These are phyloP conservation scores for Carex scoparia DNA, from an alignment of 176 grass and related monocot genomes.

Conservation along the genomic window DNA sequence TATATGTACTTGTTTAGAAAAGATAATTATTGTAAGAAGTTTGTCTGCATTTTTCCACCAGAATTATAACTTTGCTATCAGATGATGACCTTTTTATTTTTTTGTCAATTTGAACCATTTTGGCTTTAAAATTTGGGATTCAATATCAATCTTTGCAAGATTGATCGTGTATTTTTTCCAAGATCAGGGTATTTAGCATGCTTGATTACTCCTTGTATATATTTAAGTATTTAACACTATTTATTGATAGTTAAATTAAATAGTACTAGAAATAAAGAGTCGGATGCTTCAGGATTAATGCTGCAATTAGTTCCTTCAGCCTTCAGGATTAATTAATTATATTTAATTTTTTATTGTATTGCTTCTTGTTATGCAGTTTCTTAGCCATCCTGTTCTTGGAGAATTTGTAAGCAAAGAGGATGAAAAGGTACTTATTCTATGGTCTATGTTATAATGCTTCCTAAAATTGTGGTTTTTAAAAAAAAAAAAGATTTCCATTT, in stretches of 20 bases:
- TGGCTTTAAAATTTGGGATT: neutral
- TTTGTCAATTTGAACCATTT: slow-evolving; percentile 14
- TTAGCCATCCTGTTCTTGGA: slow-evolving; percentile 85
- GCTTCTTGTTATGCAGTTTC: slow-evolving; percentile 43
- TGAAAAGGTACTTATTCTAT: slow-evolving; percentile 59
- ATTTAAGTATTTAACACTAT: neutral
- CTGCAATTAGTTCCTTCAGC: neutral
- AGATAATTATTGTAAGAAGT: neutral
- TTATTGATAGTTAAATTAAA: neutral
- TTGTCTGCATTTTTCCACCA: slow-evolving; percentile 8
- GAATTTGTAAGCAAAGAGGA: slow-evolving; percentile 85
- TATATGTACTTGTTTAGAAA: neutral
- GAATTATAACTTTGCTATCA: slow-evolving; percentile 12
- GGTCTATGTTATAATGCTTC: slow-evolving; percentile 1
- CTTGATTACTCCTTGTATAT: neutral
- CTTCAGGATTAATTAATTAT: neutral
- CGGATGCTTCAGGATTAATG: neutral
- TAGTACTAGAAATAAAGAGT: neutral
- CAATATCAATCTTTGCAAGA: neutral
- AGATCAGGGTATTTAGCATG: neutral
- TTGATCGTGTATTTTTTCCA: neutral
- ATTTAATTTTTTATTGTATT: neutral
- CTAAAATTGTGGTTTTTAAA: neutral
- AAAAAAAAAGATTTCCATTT: neutral
- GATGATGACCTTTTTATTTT: neutral